These are phyloP conservation scores for Astrothelium subdiscretum DNA, from an alignment of 495 filamentous ascomycete genomes.

Conservation along the genomic window DNA sequence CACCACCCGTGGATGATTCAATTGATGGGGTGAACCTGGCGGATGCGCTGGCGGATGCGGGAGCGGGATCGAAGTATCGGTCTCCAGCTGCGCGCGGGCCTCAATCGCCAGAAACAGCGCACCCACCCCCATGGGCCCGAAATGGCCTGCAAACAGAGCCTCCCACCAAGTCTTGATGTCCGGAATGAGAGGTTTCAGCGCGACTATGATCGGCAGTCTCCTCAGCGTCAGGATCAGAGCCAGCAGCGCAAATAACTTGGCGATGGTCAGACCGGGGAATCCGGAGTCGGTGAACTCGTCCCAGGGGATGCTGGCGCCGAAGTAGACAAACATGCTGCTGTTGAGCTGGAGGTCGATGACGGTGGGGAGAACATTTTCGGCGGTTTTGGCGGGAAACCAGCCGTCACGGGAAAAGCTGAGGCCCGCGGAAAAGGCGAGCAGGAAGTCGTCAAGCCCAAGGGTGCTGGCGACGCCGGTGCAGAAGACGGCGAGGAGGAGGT, in stretches of 20 bases:
- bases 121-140: constrained; percentile 42
- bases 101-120: constrained; percentile 42
- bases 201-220: constrained; percentile 36
- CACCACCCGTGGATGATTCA: constrained; percentile 11
- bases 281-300: constrained; percentile 21
- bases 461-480: constrained; percentile 34
- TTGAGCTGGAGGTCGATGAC: constrained; percentile 40
- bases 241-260: constrained; percentile 30
- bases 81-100: constrained; percentile 36
- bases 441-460: constrained; percentile 39
- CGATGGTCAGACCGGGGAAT: constrained; percentile 27
- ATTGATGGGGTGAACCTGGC: neutral
- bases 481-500: constrained; percentile 38
- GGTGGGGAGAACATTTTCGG: constrained; percentile 28
- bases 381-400: constrained; percentile 35
- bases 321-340: constrained; percentile 38
- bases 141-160: constrained; percentile 41
- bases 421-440: constrained; percentile 40
- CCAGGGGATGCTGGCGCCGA: constrained; percentile 40
- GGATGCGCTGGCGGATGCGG: constrained; percentile 26
- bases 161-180: constrained; percentile 36
- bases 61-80: constrained; percentile 24
- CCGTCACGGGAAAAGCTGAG: constrained; percentile 38
- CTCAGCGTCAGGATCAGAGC: constrained; percentile 35
- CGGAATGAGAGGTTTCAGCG: constrained; percentile 31